These are phyloP conservation scores for Chamaecrista fasciculata DNA, from an alignment of 306 rosid genomes.

Conservation along the genomic window DNA sequence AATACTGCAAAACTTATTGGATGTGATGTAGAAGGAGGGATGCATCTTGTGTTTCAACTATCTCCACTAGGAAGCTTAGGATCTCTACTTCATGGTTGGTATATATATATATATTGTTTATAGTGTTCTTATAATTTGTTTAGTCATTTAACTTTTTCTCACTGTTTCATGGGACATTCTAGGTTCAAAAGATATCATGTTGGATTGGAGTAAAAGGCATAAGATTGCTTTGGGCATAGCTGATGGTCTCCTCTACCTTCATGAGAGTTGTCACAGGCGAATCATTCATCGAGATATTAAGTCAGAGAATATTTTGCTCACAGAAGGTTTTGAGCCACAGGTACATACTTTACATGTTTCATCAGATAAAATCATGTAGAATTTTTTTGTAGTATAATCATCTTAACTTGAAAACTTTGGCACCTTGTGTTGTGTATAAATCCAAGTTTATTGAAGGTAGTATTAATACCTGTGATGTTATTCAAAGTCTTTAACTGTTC, in stretches of 20 bases:
- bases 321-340: slow-evolving; percentile 87
- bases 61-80: slow-evolving; percentile 79
- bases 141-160: background rate
- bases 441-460: no score
- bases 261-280: slow-evolving; percentile 74
- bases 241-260: slow-evolving; percentile 79
- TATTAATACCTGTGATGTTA: no score
- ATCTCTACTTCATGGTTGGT: slow-evolving; percentile 75
- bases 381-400: background rate
- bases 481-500: no score
- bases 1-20: slow-evolving; percentile 86
- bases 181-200: slow-evolving; percentile 50
- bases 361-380: background rate
- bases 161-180: background rate
- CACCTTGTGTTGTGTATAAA: no score
- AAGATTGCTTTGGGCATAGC: slow-evolving; percentile 74
- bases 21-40: slow-evolving; percentile 73
- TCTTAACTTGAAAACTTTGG: background rate
- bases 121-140: background rate
- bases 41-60: slow-evolving; percentile 71
- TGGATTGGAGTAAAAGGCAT: slow-evolving; percentile 82
- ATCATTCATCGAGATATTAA: slow-evolving; percentile 96
- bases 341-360: slow-evolving; percentile 46
- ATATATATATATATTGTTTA: background rate
- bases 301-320: slow-evolving; percentile 75